Evolutionary conservation across 495 filamentous ascomycete species (phyloP).

Genomic region (Neurospora sp.): DNA sequence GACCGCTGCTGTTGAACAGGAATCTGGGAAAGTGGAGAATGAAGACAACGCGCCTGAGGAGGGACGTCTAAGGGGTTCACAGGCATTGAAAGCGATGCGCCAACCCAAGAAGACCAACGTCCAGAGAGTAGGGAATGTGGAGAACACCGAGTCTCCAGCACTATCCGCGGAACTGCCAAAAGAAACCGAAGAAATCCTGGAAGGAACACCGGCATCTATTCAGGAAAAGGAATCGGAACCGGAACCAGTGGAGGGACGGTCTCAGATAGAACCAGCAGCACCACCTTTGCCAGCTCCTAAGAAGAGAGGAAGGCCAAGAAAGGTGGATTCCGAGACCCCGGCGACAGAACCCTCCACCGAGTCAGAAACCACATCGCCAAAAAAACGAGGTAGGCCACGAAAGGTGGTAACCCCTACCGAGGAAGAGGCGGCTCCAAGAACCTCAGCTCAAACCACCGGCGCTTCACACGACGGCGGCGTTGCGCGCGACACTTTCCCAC

Average conservation of each 20-base stretch:
- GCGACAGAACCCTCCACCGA: background rate
- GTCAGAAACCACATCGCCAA: background rate
- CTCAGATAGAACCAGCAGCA: background rate
- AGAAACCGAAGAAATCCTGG: background rate
- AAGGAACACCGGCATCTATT: background rate
- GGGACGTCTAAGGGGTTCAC: background rate
- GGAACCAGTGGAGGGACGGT: background rate
- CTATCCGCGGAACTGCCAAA: background rate
- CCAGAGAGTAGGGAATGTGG: background rate
- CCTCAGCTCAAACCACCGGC: background rate
- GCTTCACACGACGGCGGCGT: background rate
- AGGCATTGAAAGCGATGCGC: background rate
- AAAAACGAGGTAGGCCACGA: background rate
- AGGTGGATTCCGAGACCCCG: background rate
- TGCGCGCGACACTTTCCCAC: background rate
- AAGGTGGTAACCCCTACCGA: background rate
- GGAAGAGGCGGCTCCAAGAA: background rate
- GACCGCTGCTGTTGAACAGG: background rate
- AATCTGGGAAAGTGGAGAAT: background rate
- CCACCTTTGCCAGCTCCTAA: background rate
- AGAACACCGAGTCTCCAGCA: background rate
- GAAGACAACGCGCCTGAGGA: background rate
- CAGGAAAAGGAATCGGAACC: background rate
- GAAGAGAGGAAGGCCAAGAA: background rate
- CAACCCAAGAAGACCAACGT: background rate